Percentiles rank a stretch among this genome's conserved stretches.
These are phyloP conservation scores for Glycine tomentella DNA, from an alignment of 306 rosid species.

Conservation along the genomic window DNA sequence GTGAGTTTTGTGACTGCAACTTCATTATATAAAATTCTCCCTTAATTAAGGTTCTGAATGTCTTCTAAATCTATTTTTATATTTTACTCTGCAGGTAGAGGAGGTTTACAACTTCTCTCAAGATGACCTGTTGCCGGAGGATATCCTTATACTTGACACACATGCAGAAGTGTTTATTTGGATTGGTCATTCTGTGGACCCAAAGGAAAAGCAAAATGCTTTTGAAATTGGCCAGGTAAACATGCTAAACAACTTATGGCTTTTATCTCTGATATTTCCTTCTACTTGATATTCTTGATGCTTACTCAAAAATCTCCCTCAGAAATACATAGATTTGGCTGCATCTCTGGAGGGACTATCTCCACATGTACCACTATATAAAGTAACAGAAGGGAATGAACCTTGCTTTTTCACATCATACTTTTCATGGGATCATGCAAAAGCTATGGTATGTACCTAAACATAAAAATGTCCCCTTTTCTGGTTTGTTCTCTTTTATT, in stretches of 20 bases:
- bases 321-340: slow-evolving; percentile 89
- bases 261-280: slow-evolving; percentile 31
- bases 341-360: slow-evolving; percentile 83
- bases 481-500: slow-evolving; percentile 11
- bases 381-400: slow-evolving; percentile 95
- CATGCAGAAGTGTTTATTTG: slow-evolving; percentile 96
- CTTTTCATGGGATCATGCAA: slow-evolving; percentile 89
- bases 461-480: not conserved
- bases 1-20: slow-evolving; percentile 59
- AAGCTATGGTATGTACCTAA: slow-evolving; percentile 73
- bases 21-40: slow-evolving; percentile 26
- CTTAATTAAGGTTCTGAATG: slow-evolving; percentile 11
- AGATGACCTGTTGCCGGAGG: slow-evolving; percentile 94
- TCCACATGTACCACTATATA: slow-evolving; percentile 81
- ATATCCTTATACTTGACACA: slow-evolving; percentile 84
- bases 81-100: slow-evolving; percentile 68
- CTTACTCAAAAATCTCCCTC: slow-evolving; percentile 44
- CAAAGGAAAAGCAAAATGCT: slow-evolving; percentile 82
- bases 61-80: slow-evolving; percentile 40
- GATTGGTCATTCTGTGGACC: slow-evolving; percentile 86
- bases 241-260: slow-evolving; percentile 31
- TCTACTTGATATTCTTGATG: slow-evolving; percentile 25
- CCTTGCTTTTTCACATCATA: slow-evolving; percentile 96
- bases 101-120: slow-evolving; percentile 91
- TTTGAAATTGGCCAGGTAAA: slow-evolving; percentile 88